Evolutionary conservation across 73 alveolate species (phyloP).

Genomic region (Symbiodinium natans): DNA sequence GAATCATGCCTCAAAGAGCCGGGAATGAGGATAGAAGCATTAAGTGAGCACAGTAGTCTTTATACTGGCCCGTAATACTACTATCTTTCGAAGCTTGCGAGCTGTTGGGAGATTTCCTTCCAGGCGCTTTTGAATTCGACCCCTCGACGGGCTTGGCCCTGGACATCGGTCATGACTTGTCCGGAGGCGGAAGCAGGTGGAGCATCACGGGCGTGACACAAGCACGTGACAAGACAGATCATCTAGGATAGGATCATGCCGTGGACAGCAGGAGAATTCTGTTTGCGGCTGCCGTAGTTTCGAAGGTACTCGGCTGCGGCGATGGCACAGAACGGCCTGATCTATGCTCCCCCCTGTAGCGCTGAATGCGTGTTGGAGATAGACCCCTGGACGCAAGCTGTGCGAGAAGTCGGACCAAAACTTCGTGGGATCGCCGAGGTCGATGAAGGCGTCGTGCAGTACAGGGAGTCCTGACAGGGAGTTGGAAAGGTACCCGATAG

Average conservation of each 20-base stretch:
- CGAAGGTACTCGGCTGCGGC: not conserved
- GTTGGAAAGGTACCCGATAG: not conserved
- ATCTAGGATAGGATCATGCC: too few species aligned
- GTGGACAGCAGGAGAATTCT: too few species aligned
- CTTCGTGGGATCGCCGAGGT: not conserved
- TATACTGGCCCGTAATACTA: too few species aligned
- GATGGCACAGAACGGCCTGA: not conserved
- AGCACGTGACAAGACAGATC: too few species aligned
- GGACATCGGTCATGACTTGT: not conserved
- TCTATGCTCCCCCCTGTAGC: not conserved
- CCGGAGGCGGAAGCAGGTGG: not conserved
- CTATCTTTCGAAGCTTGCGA: too few species aligned
- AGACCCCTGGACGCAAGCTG: not conserved
- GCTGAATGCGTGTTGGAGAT: not conserved
- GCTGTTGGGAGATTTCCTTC: too few species aligned
- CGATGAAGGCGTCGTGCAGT: not conserved
- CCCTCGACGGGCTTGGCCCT: not conserved
- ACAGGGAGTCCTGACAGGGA: too few species aligned
- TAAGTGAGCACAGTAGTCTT: too few species aligned
- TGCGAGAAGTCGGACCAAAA: not conserved
- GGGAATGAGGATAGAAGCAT: too few species aligned
- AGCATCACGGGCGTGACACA: too few species aligned
- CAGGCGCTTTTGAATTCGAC: not conserved
- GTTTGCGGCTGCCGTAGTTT: too few species aligned
- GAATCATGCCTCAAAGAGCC: too few species aligned